A percentile compares a stretch with the other conserved stretches of the same genome.
Evolutionary conservation across 768 basidiomycete species (phyloP).

Genomic region (Porpolomopsis calyptriformis): DNA sequence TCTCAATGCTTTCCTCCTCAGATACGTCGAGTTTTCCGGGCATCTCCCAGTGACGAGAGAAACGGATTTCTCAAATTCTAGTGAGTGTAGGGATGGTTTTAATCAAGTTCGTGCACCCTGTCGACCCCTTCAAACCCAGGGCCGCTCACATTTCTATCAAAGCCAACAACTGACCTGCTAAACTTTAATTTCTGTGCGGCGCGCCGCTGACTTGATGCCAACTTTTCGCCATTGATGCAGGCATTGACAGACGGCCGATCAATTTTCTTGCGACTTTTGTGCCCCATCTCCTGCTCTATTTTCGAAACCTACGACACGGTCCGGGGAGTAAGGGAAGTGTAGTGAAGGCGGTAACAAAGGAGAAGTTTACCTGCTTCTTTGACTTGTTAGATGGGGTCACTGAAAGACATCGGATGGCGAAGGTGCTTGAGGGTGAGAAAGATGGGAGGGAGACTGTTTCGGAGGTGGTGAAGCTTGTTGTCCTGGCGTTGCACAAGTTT

Average conservation of each 20-base stretch:
- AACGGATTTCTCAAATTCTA: no score
- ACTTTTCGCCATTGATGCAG: conserved; percentile 72
- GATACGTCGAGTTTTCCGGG: no score
- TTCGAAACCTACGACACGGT: no score
- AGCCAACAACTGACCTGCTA: conserved; percentile 49
- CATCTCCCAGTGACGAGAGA: no score
- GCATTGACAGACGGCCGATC: conserved; percentile 50
- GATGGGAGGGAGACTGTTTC: conserved; percentile 47
- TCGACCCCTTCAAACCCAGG: conserved; percentile 36
- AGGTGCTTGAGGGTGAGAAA: conserved; percentile 61
- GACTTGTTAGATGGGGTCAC: conserved; percentile 70
- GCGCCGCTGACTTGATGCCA: conserved; percentile 75
- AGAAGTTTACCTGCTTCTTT: conserved; percentile 76
- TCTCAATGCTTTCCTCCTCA: no score
- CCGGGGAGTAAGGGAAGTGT: conserved; percentile 41
- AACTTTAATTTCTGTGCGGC: conserved; percentile 67
- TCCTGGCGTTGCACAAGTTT: conserved; percentile 66
- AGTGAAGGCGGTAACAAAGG: conserved; percentile 57
- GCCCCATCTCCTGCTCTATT: no score
- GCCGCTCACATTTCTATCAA: conserved; percentile 44
- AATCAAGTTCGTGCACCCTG: conserved; percentile 52
- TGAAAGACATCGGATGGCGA: conserved; percentile 61
- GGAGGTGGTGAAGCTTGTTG: conserved; percentile 67
- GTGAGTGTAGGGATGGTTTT: no score
- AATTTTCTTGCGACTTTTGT: no score